Evolutionary conservation across 768 basidiomycete genomes (phyloP), one percentile per base, ranked within the genome.

Genomic region (Boletales sp.): DNA sequence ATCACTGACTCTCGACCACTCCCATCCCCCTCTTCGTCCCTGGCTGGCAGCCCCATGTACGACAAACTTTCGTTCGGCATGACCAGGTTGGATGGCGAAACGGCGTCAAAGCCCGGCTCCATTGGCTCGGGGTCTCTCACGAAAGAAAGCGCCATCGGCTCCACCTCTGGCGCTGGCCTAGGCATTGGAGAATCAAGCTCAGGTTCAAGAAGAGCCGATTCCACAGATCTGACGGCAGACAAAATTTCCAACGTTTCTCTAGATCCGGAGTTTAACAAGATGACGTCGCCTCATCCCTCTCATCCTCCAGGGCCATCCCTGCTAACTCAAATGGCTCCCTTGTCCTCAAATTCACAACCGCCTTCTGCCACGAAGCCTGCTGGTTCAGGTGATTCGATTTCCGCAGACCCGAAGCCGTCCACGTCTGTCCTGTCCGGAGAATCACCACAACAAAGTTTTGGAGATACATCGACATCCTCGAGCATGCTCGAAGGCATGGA

Each of bases 1-100:
- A 95, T 97, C 68, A 95, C 92, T 5, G 91, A 89, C 28, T 92
- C 89, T 0, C 95, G 94, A 63, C 95, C 95, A 0, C 77, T 99
- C 6, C 95, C 95, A 0, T 90, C 88, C 3, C 89, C 89, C 0
- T 84, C 82, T 14, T 87, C 85, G 30, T 85, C 86, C 5, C 86
- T 81, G 61, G 80, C 75, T 40, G 74, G 79, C 18, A 82, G 82
- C 45, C 87, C 90, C 12, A 81, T 78, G 68, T 72, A 94, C 42
- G 94, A 96, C 75, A 87, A 86, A 57, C 90, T 84, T 75, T 84
- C 84, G 0, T 95, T 99, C 60, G 86, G 84, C 3, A 98, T 98
- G 95, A 86, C 80, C 71, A 90, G 85, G 70, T 94, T 97, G 59
- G 88, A 84, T 18, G 74, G 72, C 39, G 68, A 73, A 35, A 66